Evolutionary conservation across 306 rosid genomes (phyloP).

Genomic region (Benincasa hispida): DNA sequence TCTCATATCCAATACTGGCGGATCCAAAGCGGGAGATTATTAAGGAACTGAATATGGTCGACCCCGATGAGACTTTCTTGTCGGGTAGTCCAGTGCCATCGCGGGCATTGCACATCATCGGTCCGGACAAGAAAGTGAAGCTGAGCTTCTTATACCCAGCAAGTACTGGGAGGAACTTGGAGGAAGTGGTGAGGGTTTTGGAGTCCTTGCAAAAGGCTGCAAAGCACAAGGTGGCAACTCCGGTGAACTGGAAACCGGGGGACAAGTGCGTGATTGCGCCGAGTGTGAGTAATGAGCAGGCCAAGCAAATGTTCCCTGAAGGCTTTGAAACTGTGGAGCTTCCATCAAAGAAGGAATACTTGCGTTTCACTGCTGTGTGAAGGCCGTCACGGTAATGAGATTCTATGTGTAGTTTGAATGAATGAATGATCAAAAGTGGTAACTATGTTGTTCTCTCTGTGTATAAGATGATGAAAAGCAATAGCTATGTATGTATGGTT

Average conservation of each 20-base stretch:
- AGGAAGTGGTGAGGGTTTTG: constrained; percentile 69
- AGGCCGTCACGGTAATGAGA: not conserved
- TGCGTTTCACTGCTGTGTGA: constrained; percentile 53
- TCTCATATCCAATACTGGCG: constrained; percentile 52
- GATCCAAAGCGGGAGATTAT: constrained; percentile 55
- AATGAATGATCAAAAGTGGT: not conserved
- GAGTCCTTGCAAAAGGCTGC: constrained; percentile 65
- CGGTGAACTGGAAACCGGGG: constrained; percentile 67
- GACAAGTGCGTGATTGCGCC: constrained; percentile 43
- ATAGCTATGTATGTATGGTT: not conserved
- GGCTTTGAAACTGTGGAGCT: constrained; percentile 44
- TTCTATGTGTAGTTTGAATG: not conserved
- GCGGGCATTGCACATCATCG: constrained; percentile 65
- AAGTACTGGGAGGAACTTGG: constrained; percentile 74
- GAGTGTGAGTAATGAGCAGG: constrained; percentile 40
- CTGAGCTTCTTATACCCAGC: constrained; percentile 74
- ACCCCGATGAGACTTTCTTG: constrained; percentile 56
- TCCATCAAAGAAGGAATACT: constrained; percentile 49
- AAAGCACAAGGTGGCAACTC: constrained; percentile 50
- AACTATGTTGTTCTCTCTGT: not conserved
- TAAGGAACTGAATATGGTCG: constrained; percentile 76
- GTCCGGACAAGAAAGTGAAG: constrained; percentile 61
- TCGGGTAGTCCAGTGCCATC: constrained; percentile 46
- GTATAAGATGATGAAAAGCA: not conserved
- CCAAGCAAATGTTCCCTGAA: constrained; percentile 44